phyloP scores from a whole-genome alignment of 768 basidiomycete species.

The Lactifluus hygrophoroides region DNA sequence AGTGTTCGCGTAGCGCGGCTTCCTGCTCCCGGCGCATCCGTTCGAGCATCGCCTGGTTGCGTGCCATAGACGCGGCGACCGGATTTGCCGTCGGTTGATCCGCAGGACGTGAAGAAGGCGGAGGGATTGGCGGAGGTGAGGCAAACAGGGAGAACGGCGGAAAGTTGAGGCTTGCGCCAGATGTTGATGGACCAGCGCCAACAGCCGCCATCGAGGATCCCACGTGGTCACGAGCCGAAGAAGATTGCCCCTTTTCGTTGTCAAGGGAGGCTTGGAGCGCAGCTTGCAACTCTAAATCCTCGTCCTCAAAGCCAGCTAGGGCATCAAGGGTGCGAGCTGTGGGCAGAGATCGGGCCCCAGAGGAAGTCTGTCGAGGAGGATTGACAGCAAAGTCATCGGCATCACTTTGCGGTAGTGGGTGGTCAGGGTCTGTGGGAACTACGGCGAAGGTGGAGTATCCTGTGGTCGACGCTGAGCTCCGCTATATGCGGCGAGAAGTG shows the following conservation, averaged over 20 bases:
- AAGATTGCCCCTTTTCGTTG: constrained; percentile 15
- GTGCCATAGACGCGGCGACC: constrained; percentile 13
- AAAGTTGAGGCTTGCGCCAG: neutral
- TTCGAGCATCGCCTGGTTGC: constrained; percentile 23
- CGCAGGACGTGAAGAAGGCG: constrained; percentile 22
- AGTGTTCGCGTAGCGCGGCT: constrained; percentile 44
- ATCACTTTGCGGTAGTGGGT: constrained; percentile 53
- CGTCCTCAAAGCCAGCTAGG: constrained; percentile 52
- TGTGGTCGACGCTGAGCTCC: constrained; percentile 26
- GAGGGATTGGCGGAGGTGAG: constrained; percentile 26
- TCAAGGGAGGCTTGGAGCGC: constrained; percentile 77
- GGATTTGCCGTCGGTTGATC: constrained; percentile 21
- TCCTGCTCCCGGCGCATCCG: constrained; percentile 47
- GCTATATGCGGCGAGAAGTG: neutral
- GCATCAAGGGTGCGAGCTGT: constrained; percentile 1
- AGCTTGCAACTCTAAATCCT: constrained; percentile 82
- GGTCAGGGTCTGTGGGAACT: constrained; percentile 47
- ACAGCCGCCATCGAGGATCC: neutral
- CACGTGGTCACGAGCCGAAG: neutral
- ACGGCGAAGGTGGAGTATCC: constrained; percentile 81
- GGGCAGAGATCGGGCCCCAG: constrained; percentile 19
- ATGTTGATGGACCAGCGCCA: neutral
- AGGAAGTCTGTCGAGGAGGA: constrained; percentile 45
- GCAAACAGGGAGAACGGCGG: constrained; percentile 21
- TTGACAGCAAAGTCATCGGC: constrained; percentile 65